phyloP scores from a whole-genome alignment of 2,329 filamentous ascomycete species.

The Aureobasidium sp. region DNA sequence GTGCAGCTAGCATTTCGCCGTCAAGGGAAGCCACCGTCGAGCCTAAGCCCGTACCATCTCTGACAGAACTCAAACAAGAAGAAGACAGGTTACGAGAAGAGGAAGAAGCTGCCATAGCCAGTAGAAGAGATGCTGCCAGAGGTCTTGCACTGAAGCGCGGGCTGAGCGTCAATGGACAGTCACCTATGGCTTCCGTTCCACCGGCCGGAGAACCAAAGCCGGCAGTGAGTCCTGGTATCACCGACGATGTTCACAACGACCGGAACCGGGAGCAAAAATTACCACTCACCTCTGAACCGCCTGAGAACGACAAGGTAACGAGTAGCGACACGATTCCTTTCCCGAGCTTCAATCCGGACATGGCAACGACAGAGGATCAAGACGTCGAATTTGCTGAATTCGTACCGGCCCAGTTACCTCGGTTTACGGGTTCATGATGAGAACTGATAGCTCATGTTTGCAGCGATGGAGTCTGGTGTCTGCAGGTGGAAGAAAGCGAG shows the following conservation, averaged over 20 bases:
- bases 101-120: conserved; percentile 48
- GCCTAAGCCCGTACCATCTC: conserved; percentile 32
- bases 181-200: neutral
- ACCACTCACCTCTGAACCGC: neutral
- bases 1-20: conserved; percentile 3
- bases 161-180: conserved; percentile 21
- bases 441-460: neutral
- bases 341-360: conserved; percentile 2
- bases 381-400: neutral
- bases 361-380: neutral
- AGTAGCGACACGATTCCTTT: conserved; percentile 6
- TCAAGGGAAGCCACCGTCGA: conserved; percentile 1
- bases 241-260: neutral
- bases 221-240: neutral
- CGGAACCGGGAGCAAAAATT: neutral
- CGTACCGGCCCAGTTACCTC: conserved; percentile 10
- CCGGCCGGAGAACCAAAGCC: neutral
- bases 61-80: conserved; percentile 49
- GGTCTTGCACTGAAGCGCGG: conserved; percentile 48
- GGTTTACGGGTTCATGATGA: conserved; percentile 4
- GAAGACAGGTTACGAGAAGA: conserved; percentile 45
- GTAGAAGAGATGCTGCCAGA: conserved; percentile 47
- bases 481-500: neutral
- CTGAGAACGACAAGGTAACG: neutral
- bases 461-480: neutral